Evolutionary conservation across 371 early-diverging fungal genomes (phyloP).

Genomic region (Mortierella sp.): DNA sequence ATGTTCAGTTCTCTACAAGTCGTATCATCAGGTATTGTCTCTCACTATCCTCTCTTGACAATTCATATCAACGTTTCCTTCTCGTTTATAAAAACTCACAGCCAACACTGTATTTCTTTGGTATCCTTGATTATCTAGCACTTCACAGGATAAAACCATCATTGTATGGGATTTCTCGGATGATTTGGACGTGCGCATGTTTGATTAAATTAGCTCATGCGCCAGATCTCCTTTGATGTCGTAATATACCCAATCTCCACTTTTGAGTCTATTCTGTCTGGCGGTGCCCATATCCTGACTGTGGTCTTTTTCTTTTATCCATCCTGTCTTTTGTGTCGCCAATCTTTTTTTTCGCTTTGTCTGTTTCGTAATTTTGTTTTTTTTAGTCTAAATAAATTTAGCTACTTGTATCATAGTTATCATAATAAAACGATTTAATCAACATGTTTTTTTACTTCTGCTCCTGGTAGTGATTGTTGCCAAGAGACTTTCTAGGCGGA

Average conservation of each 20-base stretch:
- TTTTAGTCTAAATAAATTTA: neutral
- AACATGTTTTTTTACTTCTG: neutral
- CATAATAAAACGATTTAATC: neutral
- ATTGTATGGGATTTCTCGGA: conserved; percentile 87
- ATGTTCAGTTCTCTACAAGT: conserved; percentile 86
- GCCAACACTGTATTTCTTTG: no score
- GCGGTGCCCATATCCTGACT: neutral
- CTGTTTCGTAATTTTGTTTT: neutral
- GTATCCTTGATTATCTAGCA: no score
- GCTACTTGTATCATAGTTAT: neutral
- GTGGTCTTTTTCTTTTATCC: no score
- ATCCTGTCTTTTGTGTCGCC: neutral
- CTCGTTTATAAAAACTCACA: no score
- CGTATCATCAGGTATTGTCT: conserved; percentile 77
- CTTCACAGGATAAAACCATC: conserved; percentile 85
- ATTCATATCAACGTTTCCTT: no score
- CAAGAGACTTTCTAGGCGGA: neutral
- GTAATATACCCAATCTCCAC: neutral
- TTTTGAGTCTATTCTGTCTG: neutral
- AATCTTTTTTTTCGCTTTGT: neutral
- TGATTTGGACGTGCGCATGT: conserved; percentile 65
- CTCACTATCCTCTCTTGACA: neutral
- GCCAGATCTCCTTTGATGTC: neutral
- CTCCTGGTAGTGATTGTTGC: neutral
- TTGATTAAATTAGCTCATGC: conserved; percentile 18